Evolutionary conservation across 225 moss, liverwort and hornwort genomes (phyloP), one percentile per base, ranked within the genome.

Genomic region (Pseudisothecium myosuroides): DNA sequence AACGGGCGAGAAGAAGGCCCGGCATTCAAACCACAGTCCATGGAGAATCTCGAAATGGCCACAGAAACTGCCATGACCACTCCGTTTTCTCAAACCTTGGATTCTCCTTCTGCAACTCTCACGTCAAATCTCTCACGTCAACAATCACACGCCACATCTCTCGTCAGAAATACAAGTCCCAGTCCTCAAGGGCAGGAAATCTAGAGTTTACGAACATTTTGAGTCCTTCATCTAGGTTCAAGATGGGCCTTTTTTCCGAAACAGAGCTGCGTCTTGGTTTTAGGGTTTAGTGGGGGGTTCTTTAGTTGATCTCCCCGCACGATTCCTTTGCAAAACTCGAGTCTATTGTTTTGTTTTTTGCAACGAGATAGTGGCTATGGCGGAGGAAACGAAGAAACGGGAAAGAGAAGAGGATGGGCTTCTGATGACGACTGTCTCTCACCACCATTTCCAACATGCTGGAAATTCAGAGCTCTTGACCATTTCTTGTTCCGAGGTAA

Each of bases 401-500:
- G 89, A 85, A 55, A 81, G 81, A 27, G 91, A 87, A 9, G 88
- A 80, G 27, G 89, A 80, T 58, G 88, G 62, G 43, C 65, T 60
- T 59, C 26, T 56, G 17, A 88, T 95, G 95, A 91, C 85, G 83
- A 97, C 89, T 14, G 86, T 95, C 56, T 96, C 96, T 29, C 92
- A 93, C 82, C 96, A 97, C 89, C 86, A 91, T 54, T 97, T 97
- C 64, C 66, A 81, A 27, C 84, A 89, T 61, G 90, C 65, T 78
- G 92, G 77, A 56, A 80, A 90, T 50, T 43, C 76, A 39, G 80
- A 91, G 24, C 43, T 31, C 87, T 87, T 97, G 81, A 90, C 89
- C 45, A 87, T 96, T 76, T 91, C 84, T 52, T 94, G 96, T 64
- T 95, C 91, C 47, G 97, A 97, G 95, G 94, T 92, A 94, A 88